These are phyloP conservation scores for Mycena indigotica DNA, from an alignment of 768 basidiomycete genomes.

Conservation along the genomic window DNA sequence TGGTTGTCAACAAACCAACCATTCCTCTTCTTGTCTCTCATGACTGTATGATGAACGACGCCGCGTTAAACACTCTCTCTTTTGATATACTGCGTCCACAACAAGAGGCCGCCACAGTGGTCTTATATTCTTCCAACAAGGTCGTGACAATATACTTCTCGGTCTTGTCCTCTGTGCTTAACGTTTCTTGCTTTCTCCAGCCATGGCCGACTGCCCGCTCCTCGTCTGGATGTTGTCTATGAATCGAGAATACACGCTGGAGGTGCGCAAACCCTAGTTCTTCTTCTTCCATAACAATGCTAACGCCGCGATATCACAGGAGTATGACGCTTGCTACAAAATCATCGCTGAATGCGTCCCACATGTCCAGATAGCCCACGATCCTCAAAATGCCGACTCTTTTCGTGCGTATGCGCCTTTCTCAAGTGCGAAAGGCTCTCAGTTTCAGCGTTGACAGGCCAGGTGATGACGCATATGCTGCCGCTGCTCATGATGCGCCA, in stretches of 20 bases:
- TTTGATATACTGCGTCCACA: neutral
- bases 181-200: conserved; percentile 4
- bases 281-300: conserved; percentile 10
- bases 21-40: neutral
- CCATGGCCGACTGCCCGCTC: conserved; percentile 56
- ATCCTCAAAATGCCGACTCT: conserved; percentile 60
- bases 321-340: conserved; percentile 69
- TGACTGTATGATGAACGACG: conserved; percentile 1
- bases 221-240: conserved; percentile 81
- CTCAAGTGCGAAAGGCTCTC: neutral
- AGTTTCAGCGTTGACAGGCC: conserved; percentile 45
- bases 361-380: conserved; percentile 54
- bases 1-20: too few species aligned
- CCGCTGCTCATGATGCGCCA: conserved; percentile 87
- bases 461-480: conserved; percentile 71
- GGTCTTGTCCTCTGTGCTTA: too few species aligned
- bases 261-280: conserved; percentile 46
- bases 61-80: neutral
- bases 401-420: conserved; percentile 55
- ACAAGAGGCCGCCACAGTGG: neutral
- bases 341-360: conserved; percentile 64
- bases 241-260: conserved; percentile 70
- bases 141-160: too few species aligned
- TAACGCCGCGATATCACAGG: conserved; percentile 43
- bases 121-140: neutral